Base-by-base conservation (phyloP, 257 asterid species). In the Perilla frutescens region DNA sequence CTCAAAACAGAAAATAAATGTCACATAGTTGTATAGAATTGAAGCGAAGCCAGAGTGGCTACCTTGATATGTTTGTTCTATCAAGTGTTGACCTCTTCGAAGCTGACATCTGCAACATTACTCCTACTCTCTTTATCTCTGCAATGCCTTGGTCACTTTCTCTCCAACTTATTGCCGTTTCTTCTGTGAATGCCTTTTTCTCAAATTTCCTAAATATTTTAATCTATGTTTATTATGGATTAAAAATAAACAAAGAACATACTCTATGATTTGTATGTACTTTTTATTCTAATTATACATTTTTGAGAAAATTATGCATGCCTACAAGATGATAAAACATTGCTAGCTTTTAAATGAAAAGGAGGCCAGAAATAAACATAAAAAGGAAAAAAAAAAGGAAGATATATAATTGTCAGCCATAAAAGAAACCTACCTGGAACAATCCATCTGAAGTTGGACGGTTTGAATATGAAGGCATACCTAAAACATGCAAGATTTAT, bases 381-480 rank as follows among this genome's bases (percentile, higher is more conserved):
- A 41, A 20, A 43, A 26, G 26, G 32, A 39, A 29, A 7, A 47
- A 7, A 47, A 40, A 9, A 36, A 31, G 54, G 34, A 65, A 45
- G 48, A 73, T n/a, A 14, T 49, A 65, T 45, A 47, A 54, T 53
- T 32, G 13, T 51, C 40, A 75, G 39, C 45, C 69, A 44, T 14
- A 62, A 68, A 26, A 70, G 57, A 57, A 59, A 50, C 26, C 56
- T 76, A 94, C 99, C 96, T 83, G 72, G 88, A 74, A 81, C 88
- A 80, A 66, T 76, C 76, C 72, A 39, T 51, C n/a, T 75, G 88
- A 71, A 81, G 87, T 78, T 85, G 86, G 78, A 83, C 75, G 40
- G 95, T 86, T 73, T 86, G 78, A 75, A 87, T 87, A 70, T 86
- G 96, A 83, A 94, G 92, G 80, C 96, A 91, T 65, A 94, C 98